A percentile compares a stretch with the other conserved stretches of the same genome.
These are phyloP conservation scores for Podospora appendiculata DNA, from an alignment of 495 filamentous ascomycete genomes.

Conservation along the genomic window DNA sequence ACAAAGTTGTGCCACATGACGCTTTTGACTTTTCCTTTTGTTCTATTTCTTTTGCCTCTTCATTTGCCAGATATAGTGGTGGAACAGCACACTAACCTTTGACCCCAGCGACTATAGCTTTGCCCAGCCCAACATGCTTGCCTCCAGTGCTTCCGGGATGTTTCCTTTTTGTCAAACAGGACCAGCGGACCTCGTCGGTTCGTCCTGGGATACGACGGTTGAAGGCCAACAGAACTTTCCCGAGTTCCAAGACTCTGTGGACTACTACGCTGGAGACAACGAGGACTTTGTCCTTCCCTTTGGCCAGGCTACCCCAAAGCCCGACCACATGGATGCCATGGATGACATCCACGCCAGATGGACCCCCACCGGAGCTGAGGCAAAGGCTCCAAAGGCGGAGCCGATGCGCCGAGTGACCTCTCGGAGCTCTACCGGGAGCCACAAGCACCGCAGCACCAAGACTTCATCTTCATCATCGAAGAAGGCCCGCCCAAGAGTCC, in stretches of 20 bases:
- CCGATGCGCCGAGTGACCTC: constrained; percentile 42
- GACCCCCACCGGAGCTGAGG: constrained; percentile 26
- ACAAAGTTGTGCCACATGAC: constrained; percentile 42
- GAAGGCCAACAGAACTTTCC: constrained; percentile 48
- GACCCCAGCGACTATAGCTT: constrained; percentile 43
- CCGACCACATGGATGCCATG: constrained; percentile 36
- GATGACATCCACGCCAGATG: constrained; percentile 40
- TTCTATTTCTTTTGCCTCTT: constrained; percentile 22
- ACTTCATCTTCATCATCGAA: constrained; percentile 24
- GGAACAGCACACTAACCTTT: constrained; percentile 44
- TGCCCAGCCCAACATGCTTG: constrained; percentile 38
- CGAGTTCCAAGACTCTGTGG: constrained; percentile 26
- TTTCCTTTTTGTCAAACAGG: constrained; percentile 48
- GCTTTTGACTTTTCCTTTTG: constrained; percentile 17
- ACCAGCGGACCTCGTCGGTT: constrained; percentile 42
- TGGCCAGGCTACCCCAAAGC: constrained; percentile 42
- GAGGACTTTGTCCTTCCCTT: constrained; percentile 42
- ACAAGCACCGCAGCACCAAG: constrained; percentile 40
- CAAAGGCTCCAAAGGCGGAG: constrained; percentile 31
- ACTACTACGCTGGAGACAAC: constrained; percentile 31
- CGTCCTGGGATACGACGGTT: constrained; percentile 43
- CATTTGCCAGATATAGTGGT: constrained; percentile 15
- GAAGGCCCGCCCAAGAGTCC: constrained; percentile 36
- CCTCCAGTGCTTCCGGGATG: constrained; percentile 38
- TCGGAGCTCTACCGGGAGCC: constrained; percentile 38